A percentile compares a stretch with the other conserved stretches of the same genome.
Evolutionary conservation across 2,329 filamentous ascomycete genomes (phyloP).

Genomic region (Diaporthe caulivora): DNA sequence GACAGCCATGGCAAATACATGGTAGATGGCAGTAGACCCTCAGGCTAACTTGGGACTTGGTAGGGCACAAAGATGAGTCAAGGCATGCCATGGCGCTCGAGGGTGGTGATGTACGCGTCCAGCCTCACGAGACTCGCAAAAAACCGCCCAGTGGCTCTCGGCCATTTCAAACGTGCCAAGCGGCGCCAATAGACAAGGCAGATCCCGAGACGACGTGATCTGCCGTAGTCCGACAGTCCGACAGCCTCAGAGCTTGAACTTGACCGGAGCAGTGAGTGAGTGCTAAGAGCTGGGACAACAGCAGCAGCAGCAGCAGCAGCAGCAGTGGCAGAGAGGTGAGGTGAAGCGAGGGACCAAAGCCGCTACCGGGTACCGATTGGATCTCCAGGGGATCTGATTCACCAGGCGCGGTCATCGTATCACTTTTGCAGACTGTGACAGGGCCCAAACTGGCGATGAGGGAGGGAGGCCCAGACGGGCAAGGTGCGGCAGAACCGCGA

Average conservation of each 20-base stretch:
- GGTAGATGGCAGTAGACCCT: conserved; percentile 5
- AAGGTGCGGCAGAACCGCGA: conserved; percentile 16
- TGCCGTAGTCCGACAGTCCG: conserved; percentile 19
- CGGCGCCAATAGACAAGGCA: conserved; percentile 23
- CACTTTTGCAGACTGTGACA: conserved; percentile 37
- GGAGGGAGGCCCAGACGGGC: conserved; percentile 19
- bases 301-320: neutral
- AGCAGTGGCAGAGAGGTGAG: neutral
- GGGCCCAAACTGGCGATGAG: conserved; percentile 37
- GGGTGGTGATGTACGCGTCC: conserved; percentile 20
- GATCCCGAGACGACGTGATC: conserved; percentile 23
- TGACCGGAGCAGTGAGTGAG: no score
- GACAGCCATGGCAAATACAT: neutral
- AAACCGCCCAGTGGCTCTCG: conserved; percentile 17
- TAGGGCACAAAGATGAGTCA: conserved; percentile 3
- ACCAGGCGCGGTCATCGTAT: conserved; percentile 35
- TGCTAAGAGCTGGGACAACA: no score
- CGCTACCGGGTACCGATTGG: conserved; percentile 36
- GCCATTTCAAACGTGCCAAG: conserved; percentile 38
- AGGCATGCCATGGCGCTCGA: conserved; percentile 24
- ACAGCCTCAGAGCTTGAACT: neutral
- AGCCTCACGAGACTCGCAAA: conserved; percentile 19
- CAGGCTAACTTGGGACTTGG: neutral
- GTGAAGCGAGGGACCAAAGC: conserved; percentile 12
- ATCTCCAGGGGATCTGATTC: conserved; percentile 35